These are phyloP conservation scores for Globisporangium uncinulatum DNA, from an alignment of 352 stramenopile species.

Conservation along the genomic window DNA sequence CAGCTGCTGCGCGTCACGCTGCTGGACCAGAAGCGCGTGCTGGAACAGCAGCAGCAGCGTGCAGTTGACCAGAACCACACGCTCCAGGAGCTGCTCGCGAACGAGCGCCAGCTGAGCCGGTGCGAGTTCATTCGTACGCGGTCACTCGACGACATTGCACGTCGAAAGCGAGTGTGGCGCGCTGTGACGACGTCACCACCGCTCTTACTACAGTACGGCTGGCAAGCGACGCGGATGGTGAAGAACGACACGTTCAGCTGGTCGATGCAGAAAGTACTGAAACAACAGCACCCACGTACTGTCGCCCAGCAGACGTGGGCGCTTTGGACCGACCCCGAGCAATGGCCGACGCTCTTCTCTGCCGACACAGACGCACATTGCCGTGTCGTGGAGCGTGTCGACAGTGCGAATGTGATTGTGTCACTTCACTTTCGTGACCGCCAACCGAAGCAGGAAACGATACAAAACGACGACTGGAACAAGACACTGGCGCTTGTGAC, in stretches of 20 bases:
- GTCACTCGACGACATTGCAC: neutral
- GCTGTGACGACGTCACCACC: neutral
- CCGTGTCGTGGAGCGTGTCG: neutral
- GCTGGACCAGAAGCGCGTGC: neutral
- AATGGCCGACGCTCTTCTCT: neutral
- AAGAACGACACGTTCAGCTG: constrained; percentile 3
- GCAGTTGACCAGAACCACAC: neutral
- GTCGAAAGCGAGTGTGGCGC: neutral
- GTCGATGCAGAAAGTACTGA: constrained; percentile 6
- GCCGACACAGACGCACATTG: neutral
- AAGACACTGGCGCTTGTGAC: constrained; percentile 10
- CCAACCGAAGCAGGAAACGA: no score
- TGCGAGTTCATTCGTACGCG: neutral
- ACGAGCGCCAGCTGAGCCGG: neutral
- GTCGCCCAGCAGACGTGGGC: neutral
- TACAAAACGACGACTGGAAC: neutral
- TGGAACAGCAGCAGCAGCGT: neutral
- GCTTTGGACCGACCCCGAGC: constrained; percentile 5
- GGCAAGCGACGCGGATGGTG: neutral
- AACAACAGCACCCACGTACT: neutral
- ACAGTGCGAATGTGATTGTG: neutral
- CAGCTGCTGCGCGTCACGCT: neutral
- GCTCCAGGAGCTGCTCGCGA: neutral
- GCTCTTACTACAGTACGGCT: neutral
- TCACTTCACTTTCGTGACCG: neutral